Percentiles rank a stretch among this genome's conserved stretches.
phyloP scores from a whole-genome alignment of 306 rosid genomes.

The Pyrus bretschneideri region DNA sequence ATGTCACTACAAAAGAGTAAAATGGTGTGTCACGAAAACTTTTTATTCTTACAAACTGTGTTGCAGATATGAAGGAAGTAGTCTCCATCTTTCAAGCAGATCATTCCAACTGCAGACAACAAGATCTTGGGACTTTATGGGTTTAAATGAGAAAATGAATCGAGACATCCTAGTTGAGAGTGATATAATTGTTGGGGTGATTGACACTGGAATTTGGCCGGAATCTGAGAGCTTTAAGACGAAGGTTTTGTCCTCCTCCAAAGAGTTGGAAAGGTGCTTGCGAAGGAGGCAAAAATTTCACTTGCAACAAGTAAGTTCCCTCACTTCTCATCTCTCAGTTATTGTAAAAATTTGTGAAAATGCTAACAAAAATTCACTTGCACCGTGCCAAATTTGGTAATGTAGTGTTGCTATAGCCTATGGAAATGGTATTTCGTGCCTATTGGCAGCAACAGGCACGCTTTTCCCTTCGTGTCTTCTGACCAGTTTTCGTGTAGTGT shows the following conservation, averaged over 20 bases:
- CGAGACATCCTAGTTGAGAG: background rate
- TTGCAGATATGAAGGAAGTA: constrained; percentile 15
- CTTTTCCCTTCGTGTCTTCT: too few species aligned
- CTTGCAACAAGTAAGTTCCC: constrained; percentile 24
- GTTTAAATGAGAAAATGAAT: background rate
- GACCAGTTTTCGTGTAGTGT: too few species aligned
- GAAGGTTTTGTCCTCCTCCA: constrained; percentile 18
- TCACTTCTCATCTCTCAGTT: background rate
- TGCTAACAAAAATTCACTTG: too few species aligned
- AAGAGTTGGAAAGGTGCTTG: constrained; percentile 29
- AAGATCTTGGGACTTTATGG: constrained; percentile 37
- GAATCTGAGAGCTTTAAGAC: constrained; percentile 28
- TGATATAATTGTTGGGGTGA: constrained; percentile 22
- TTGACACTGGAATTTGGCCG: constrained; percentile 29
- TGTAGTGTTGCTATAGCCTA: too few species aligned
- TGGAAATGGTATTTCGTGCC: too few species aligned
- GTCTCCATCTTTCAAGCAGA: constrained; percentile 23
- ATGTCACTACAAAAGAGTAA: too few species aligned
- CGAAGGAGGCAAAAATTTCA: constrained; percentile 15
- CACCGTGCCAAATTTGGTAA: too few species aligned
- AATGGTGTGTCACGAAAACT: background rate
- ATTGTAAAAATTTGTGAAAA: background rate
- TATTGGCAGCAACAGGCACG: too few species aligned
- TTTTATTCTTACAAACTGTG: background rate
- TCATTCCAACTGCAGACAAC: constrained; percentile 18